Evolutionary conservation across 805 yeast genomes (phyloP).

Genomic region (Wickerhamiella sergipiensis): DNA sequence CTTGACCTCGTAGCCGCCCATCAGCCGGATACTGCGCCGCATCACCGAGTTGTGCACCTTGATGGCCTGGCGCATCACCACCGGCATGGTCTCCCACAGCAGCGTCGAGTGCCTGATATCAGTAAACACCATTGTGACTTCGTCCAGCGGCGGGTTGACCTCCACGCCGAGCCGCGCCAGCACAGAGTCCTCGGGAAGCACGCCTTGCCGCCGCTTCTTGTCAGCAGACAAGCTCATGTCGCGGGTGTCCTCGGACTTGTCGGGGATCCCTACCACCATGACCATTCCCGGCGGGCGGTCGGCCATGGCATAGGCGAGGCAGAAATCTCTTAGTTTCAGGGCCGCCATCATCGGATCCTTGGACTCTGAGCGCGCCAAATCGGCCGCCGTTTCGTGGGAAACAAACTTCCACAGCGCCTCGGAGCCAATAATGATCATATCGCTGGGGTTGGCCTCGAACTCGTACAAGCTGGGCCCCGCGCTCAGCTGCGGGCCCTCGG

Average conservation of each 20-base stretch:
- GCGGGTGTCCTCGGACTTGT: neutral
- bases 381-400: constrained; percentile 76
- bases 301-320: constrained; percentile 78
- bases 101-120: constrained; percentile 91
- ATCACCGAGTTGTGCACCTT: constrained; percentile 85
- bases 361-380: constrained; percentile 62
- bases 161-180: constrained; percentile 70
- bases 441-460: constrained; percentile 54
- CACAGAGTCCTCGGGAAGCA: constrained; percentile 55
- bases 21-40: constrained; percentile 83
- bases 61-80: constrained; percentile 82
- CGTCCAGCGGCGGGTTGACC: constrained; percentile 89
- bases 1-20: constrained; percentile 96
- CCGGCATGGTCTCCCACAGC: constrained; percentile 85
- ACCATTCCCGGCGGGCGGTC: constrained; percentile 75
- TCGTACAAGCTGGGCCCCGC: constrained; percentile 56
- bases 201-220: constrained; percentile 35
- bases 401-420: constrained; percentile 75
- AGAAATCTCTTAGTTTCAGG: constrained; percentile 83
- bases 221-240: neutral
- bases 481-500: constrained; percentile 73
- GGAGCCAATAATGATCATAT: constrained; percentile 72
- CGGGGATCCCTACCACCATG: constrained; percentile 33
- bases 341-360: constrained; percentile 86
- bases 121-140: constrained; percentile 89